phyloP scores from a whole-genome alignment of 1,139 yeast genomes.

The Debaryomycetaceae sp. region DNA sequence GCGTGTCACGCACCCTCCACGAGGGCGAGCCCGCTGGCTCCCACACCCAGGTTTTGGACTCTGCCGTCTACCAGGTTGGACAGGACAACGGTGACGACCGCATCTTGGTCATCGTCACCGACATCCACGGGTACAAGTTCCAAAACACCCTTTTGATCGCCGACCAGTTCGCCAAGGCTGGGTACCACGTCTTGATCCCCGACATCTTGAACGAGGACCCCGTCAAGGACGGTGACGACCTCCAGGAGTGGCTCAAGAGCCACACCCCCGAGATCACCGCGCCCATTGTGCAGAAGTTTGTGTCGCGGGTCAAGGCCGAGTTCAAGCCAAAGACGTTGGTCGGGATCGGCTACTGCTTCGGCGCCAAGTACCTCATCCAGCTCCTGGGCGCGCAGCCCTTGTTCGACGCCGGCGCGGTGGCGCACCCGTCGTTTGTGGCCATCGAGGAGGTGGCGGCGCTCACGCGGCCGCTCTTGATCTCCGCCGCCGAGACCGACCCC shows the following conservation, averaged over 20 bases:
- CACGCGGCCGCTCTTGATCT: constrained; percentile 56
- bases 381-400: constrained; percentile 42
- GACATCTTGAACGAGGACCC: constrained; percentile 66
- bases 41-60: constrained; percentile 36
- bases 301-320: constrained; percentile 39
- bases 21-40: constrained; percentile 50
- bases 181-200: constrained; percentile 67
- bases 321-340: constrained; percentile 49
- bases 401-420: constrained; percentile 61
- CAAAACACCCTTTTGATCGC: constrained; percentile 61
- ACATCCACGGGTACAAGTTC: constrained; percentile 59
- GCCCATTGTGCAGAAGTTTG: constrained; percentile 36
- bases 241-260: constrained; percentile 46
- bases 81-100: constrained; percentile 33
- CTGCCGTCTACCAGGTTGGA: constrained; percentile 56
- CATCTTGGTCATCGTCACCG: constrained; percentile 62
- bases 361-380: constrained; percentile 65
- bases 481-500: constrained; percentile 68
- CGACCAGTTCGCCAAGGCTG: constrained; percentile 55
- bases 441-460: constrained; percentile 61
- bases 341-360: constrained; percentile 79
- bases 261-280: constrained; percentile 49
- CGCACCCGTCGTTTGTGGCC: constrained; percentile 74
- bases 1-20: constrained; percentile 39
- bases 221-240: constrained; percentile 20